Conservation (phyloP, 2,329 filamentous ascomycete genomes). For the Aspergillus bombycis region DNA sequence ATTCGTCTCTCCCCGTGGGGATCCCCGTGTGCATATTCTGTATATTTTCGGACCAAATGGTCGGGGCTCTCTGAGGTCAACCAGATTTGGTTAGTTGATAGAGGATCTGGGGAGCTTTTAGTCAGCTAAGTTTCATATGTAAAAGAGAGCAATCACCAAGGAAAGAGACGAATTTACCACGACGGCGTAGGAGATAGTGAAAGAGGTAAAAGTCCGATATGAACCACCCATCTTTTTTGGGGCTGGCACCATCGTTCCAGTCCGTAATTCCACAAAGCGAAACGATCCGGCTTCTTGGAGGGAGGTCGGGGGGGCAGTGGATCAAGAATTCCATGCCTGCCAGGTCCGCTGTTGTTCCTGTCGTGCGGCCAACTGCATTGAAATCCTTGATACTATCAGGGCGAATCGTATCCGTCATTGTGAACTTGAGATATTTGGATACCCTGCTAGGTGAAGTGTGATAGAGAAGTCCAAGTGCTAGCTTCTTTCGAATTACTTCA, state of each 20-base stretch:
- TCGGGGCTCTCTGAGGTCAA: slow-evolving; percentile 16
- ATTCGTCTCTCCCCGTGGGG: slow-evolving; percentile 12
- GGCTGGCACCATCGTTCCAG: background rate
- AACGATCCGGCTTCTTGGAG: slow-evolving; percentile 6
- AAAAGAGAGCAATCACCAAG: background rate
- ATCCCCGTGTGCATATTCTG: slow-evolving; percentile 19
- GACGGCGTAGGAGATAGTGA: slow-evolving; percentile 8
- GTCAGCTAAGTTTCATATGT: background rate
- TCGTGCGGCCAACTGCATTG: background rate
- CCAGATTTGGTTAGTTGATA: slow-evolving; percentile 16
- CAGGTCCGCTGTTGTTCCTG: background rate
- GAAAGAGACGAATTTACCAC: slow-evolving; percentile 3
- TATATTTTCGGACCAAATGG: slow-evolving; percentile 17
- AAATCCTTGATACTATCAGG: background rate
- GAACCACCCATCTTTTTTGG: slow-evolving; percentile 14
- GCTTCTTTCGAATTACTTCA: background rate
- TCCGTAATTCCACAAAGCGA: slow-evolving; percentile 8
- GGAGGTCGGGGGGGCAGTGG: slow-evolving; percentile 7
- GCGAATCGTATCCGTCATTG: background rate
- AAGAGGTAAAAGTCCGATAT: slow-evolving; percentile 18
- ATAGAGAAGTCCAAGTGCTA: background rate
- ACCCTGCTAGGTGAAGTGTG: background rate
- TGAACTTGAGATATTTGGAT: background rate
- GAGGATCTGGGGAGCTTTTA: slow-evolving; percentile 2
- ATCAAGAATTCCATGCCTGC: slow-evolving; percentile 5